Evolutionary conservation across 805 yeast species (phyloP).

Genomic region (Saccharomyces eubayanus): DNA sequence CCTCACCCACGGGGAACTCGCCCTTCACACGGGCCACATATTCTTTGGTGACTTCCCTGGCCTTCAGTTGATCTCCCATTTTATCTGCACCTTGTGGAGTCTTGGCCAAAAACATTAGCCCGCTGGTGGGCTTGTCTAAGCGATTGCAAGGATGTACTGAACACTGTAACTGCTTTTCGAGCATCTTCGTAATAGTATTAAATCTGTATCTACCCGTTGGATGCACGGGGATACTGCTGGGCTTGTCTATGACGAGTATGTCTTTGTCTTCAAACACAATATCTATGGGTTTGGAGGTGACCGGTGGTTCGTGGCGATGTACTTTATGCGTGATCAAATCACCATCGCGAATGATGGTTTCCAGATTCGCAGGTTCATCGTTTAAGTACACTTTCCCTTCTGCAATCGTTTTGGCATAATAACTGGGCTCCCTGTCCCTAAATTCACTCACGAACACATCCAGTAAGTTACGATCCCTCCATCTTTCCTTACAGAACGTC

Average conservation of each 20-base stretch:
- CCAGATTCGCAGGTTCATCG: constrained; percentile 51
- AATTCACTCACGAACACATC: constrained; percentile 83
- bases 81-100: constrained; percentile 69
- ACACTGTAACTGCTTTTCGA: constrained; percentile 61
- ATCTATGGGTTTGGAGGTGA: constrained; percentile 46
- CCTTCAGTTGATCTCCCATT: constrained; percentile 62
- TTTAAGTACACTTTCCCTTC: constrained; percentile 73
- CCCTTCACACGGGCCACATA: constrained; percentile 87
- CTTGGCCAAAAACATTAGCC: constrained; percentile 85
- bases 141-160: constrained; percentile 82
- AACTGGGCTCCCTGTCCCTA: constrained; percentile 62
- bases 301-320: constrained; percentile 90
- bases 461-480: constrained; percentile 76
- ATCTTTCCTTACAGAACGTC: constrained; percentile 83
- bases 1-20: constrained; percentile 58
- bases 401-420: constrained; percentile 48
- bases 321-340: constrained; percentile 70
- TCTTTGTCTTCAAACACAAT: constrained; percentile 70
- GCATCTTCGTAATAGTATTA: constrained; percentile 65
- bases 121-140: constrained; percentile 84
- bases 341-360: constrained; percentile 67
- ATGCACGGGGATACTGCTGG: constrained; percentile 91
- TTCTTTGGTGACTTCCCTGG: constrained; percentile 67
- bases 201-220: constrained; percentile 83
- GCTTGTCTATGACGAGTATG: constrained; percentile 80